These are phyloP conservation scores for Paxillus involutus DNA, from an alignment of 768 basidiomycete species.

Conservation along the genomic window DNA sequence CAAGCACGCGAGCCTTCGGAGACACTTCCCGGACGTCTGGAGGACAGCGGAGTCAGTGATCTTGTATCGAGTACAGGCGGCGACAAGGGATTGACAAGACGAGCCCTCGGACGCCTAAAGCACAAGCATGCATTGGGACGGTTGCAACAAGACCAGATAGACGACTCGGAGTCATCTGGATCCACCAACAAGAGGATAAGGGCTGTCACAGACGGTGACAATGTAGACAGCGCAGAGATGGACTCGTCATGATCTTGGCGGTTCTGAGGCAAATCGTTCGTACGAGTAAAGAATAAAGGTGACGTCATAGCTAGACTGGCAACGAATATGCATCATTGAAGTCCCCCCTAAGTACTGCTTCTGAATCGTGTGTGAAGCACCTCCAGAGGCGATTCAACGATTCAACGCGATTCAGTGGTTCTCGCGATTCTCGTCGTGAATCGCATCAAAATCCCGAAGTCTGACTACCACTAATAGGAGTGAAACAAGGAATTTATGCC, in stretches of 20 bases:
- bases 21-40: constrained; percentile 3
- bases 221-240: not conserved
- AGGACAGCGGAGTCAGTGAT: constrained; percentile 13
- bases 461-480: too few species aligned
- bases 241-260: not conserved
- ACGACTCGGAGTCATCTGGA: constrained; percentile 1
- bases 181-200: constrained; percentile 19
- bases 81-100: constrained; percentile 39
- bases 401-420: too few species aligned
- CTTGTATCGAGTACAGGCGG: not conserved
- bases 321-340: too few species aligned
- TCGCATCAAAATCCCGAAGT: too few species aligned
- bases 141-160: constrained; percentile 14
- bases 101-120: constrained; percentile 49
- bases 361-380: too few species aligned
- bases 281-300: not conserved
- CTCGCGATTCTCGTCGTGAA: too few species aligned
- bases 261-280: not conserved
- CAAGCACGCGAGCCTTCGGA: constrained; percentile 31
- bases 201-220: constrained; percentile 3
- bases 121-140: constrained; percentile 46
- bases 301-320: not conserved
- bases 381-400: too few species aligned
- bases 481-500: too few species aligned
- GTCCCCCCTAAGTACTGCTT: too few species aligned